Base-by-base conservation (phyloP, 2,329 filamentous ascomycete genomes). In the Didymella arachidicola region DNA sequence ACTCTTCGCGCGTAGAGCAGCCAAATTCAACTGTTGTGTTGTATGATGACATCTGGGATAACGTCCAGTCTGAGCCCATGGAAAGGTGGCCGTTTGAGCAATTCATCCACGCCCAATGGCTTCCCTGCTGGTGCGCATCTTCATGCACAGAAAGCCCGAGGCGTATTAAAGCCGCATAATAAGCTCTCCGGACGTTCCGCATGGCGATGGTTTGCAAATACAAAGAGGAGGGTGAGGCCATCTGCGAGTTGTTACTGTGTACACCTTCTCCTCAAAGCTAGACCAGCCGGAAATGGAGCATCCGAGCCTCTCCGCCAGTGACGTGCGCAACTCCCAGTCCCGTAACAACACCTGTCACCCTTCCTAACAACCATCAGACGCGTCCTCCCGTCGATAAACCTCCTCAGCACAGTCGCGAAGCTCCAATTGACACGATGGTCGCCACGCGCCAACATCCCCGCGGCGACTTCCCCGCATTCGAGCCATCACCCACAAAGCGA, bases 391-490 rank as follows among this genome's bases (percentile, higher is more conserved):
- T 12, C 32, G 32, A 8, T 18, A 22, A 36, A 41, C 12, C 16
- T 48, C 34, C 29, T 10, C 10, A 22, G 34, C 14, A 39, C 41
- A 27, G 51, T 59, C 25, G 25, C 48, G 25, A 42, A 26, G 3
- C 4, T 27, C 5, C 7, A 16, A 32, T 51, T 45, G 44, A 38
- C 25, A 63, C 4, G 19, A 79, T 79, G 77, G 77, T 79, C 25
- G 74, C 77, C 22, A 79, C 77, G 39, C 77, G 77, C 63, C 68
- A 70, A 46, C 75, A 78, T 52, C 75, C 77, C 0, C 57, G 61
- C 6, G 68, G 68, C 45, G 70, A 75, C 36, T 78, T 78, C 62
- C 73, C 76, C 19, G 61, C 73, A 14, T 63, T 67, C 6, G 74
- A 76, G 22, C 53, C 70, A 11, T 78, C 77, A 10, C 75, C 76